These are phyloP conservation scores for Brassica napus DNA, from an alignment of 345 rosid genomes.

Conservation along the genomic window DNA sequence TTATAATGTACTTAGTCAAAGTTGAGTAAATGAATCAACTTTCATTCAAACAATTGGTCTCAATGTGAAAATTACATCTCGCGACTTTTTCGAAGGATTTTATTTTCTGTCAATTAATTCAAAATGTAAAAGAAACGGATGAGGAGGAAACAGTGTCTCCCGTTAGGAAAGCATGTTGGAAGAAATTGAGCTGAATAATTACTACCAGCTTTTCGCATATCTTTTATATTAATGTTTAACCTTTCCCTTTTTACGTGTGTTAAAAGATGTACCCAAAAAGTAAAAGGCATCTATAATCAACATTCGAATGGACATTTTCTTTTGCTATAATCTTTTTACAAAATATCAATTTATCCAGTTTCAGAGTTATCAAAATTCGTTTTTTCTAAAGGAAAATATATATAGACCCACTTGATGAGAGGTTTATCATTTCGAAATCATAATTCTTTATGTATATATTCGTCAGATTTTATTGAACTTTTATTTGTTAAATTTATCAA, in stretches of 20 bases:
- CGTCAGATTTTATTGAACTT: neutral
- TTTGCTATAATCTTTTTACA: constrained; percentile 10
- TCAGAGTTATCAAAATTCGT: constrained; percentile 2
- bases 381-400: neutral
- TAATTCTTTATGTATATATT: neutral
- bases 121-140: constrained; percentile 13
- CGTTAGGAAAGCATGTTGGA: constrained; percentile 40
- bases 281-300: constrained; percentile 39
- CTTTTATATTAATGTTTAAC: constrained; percentile 23
- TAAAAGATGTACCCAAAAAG: constrained; percentile 43
- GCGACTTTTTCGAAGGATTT: constrained; percentile 2
- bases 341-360: constrained; percentile 13
- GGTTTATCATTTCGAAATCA: neutral
- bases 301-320: constrained; percentile 24
- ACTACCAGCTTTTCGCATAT: constrained; percentile 26
- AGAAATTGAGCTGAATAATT: constrained; percentile 37
- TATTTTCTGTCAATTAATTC: neutral
- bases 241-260: constrained; percentile 44
- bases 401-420: constrained; percentile 1
- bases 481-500: constrained; percentile 5
- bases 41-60: neutral
- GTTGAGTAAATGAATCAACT: neutral
- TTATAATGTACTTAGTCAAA: neutral
- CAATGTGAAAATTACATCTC: constrained; percentile 5
- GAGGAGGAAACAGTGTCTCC: constrained; percentile 43